Conservation (phyloP, 352 stramenopile species). For the Phytopythium aichiense region DNA sequence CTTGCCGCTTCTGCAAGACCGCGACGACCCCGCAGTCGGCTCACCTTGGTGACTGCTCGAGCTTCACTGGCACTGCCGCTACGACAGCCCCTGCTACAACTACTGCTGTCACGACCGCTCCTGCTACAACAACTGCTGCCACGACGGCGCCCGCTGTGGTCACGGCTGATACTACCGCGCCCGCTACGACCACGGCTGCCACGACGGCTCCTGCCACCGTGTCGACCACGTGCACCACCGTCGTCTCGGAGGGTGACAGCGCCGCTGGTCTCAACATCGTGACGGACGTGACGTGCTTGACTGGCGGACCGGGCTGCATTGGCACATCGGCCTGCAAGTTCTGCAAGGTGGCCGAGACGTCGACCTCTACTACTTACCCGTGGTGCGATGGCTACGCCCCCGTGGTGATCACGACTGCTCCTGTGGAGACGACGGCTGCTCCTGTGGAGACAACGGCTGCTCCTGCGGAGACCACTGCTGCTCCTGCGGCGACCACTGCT, state of each 20-base stretch:
- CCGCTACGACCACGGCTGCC: neutral
- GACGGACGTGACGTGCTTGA: conserved; percentile 19
- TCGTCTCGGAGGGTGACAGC: conserved; percentile 27
- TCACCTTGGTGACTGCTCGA: conserved; percentile 20
- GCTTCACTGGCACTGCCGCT: conserved; percentile 2
- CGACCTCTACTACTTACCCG: conserved; percentile 16
- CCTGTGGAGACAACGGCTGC: no score
- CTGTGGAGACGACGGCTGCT: neutral
- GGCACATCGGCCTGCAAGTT: neutral
- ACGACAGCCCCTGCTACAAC: conserved; percentile 1
- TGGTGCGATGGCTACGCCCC: conserved; percentile 12
- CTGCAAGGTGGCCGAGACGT: conserved; percentile 17
- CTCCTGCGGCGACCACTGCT: neutral
- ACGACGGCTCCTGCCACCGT: neutral
- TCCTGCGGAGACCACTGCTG: neutral
- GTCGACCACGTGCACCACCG: conserved; percentile 6
- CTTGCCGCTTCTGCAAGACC: conserved; percentile 30
- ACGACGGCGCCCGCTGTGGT: neutral
- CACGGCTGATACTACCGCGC: neutral
- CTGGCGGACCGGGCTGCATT: conserved; percentile 11
- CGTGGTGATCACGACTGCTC: neutral
- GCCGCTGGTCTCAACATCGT: conserved; percentile 24
- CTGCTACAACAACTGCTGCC: neutral
- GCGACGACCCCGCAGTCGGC: conserved; percentile 18
- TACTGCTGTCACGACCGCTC: neutral